These are phyloP conservation scores for Gloeopeniophorella convolvens DNA, from an alignment of 768 basidiomycete genomes.

Conservation along the genomic window DNA sequence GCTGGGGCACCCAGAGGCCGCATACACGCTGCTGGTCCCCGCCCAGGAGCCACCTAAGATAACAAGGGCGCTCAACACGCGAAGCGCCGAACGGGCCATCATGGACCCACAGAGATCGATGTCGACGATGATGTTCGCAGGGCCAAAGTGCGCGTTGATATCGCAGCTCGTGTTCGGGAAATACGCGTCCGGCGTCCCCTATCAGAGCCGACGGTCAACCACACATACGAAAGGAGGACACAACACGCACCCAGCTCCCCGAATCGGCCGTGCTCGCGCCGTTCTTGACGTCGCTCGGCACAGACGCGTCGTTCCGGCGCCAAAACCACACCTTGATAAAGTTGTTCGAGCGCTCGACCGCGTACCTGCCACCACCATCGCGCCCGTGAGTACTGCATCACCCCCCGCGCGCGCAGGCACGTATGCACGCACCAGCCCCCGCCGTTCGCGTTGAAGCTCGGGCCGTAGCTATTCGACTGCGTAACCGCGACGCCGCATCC, in stretches of 20 bases:
- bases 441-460: slow-evolving; percentile 49
- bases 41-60: slow-evolving; percentile 16
- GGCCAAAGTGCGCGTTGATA: slow-evolving; percentile 27
- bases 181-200: slow-evolving; percentile 20
- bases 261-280: slow-evolving; percentile 17
- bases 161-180: slow-evolving; percentile 28
- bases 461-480: slow-evolving; percentile 44
- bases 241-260: slow-evolving; percentile 14
- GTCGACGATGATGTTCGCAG: slow-evolving; percentile 23
- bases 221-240: neutral
- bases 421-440: slow-evolving; percentile 51
- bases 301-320: slow-evolving; percentile 23
- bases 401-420: no score
- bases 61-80: neutral
- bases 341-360: slow-evolving; percentile 24
- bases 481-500: slow-evolving; percentile 48
- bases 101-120: slow-evolving; percentile 22
- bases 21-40: slow-evolving; percentile 14
- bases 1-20: slow-evolving; percentile 13
- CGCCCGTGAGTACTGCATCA: no score
- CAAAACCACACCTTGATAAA: slow-evolving; percentile 32
- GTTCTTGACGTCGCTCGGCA: slow-evolving; percentile 9
- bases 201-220: neutral
- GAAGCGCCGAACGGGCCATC: no score
- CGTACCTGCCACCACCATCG: no score